Evolutionary conservation across 805 yeast species (phyloP), one percentile per base, ranked within the genome.

Genomic region (Kodamaea nitidulidarum): DNA sequence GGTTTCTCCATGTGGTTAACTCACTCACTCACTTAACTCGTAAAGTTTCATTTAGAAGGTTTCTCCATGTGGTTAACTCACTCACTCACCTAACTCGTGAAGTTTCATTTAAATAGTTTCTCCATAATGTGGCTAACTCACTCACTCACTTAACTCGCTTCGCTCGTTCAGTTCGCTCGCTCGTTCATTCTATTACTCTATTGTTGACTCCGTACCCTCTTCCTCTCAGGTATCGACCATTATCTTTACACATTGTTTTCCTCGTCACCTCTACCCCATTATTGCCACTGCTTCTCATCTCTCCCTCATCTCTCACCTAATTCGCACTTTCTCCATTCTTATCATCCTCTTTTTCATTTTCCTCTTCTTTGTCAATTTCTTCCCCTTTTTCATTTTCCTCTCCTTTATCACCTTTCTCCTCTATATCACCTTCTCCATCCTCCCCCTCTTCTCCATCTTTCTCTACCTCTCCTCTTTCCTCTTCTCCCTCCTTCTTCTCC

Each of bases 381-480:
- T n/a, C 28, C 30, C 32, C 22, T 20, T 8, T 20, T 20, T 8
- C 22, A 20, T 8, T 8, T 20, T 8, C 22, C 8, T 8, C 22
- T 20, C 8, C 22, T 20, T 20, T 20, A 6, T 8, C 22, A 20
- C 22, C 22, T 20, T 20, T 12, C 6, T 26, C 26, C 31, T 17
- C 18, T 36, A 39, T 20, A 39, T 36, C 21, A 17, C 33, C 15
- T 32, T 26, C 18, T 37, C 35, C 25, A 20, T 20, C 28, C 29
- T 22, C 33, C 14, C 38, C 16, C 22, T 27, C 22, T 39, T 34
- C 10, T 37, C 39, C 12, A 32, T 35, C 15, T 30, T 38, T 12
- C 17, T 39, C n/a, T 42, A 15, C 25, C 45, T 34, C 24, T 37
- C 21, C 35, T 41, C 34, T 14, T 14, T n/a, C 16, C 22, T 27